Evolutionary conservation across 208 protist species (phyloP).

Genomic region (Leishmania mexicana): DNA sequence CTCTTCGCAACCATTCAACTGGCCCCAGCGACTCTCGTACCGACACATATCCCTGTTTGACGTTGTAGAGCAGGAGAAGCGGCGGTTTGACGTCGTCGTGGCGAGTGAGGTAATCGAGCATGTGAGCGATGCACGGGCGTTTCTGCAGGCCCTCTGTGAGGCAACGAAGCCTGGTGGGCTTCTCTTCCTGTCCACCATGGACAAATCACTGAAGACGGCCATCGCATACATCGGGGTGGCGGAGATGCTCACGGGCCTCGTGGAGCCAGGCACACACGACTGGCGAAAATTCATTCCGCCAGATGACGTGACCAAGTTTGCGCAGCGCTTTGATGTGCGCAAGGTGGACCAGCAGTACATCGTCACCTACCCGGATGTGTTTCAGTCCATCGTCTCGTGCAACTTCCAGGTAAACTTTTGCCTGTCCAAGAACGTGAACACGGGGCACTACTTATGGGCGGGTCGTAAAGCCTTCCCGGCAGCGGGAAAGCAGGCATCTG

Average conservation of each 20-base stretch:
- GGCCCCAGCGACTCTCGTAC: slow-evolving; percentile 32
- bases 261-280: slow-evolving; percentile 90
- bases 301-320: slow-evolving; percentile 63
- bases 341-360: slow-evolving; percentile 77
- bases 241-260: slow-evolving; percentile 85
- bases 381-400: slow-evolving; percentile 50
- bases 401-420: slow-evolving; percentile 74
- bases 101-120: slow-evolving; percentile 95
- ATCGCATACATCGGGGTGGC: slow-evolving; percentile 80
- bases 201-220: slow-evolving; percentile 82
- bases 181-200: slow-evolving; percentile 93
- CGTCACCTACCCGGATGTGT: slow-evolving; percentile 66
- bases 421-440: slow-evolving; percentile 60
- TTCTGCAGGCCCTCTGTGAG: slow-evolving; percentile 79
- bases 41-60: slow-evolving; percentile 53
- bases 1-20: slow-evolving; percentile 10
- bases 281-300: slow-evolving; percentile 92
- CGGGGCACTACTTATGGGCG: slow-evolving; percentile 87
- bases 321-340: slow-evolving; percentile 47
- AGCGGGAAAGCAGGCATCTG: neutral
- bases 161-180: slow-evolving; percentile 87
- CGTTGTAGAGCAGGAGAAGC: slow-evolving; percentile 32
- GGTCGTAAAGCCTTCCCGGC: slow-evolving; percentile 49
- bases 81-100: slow-evolving; percentile 79
- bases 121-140: slow-evolving; percentile 83